Evolutionary conservation across 371 early-diverging fungal species (phyloP).

Genomic region (Choanephora cucurbitarum): DNA sequence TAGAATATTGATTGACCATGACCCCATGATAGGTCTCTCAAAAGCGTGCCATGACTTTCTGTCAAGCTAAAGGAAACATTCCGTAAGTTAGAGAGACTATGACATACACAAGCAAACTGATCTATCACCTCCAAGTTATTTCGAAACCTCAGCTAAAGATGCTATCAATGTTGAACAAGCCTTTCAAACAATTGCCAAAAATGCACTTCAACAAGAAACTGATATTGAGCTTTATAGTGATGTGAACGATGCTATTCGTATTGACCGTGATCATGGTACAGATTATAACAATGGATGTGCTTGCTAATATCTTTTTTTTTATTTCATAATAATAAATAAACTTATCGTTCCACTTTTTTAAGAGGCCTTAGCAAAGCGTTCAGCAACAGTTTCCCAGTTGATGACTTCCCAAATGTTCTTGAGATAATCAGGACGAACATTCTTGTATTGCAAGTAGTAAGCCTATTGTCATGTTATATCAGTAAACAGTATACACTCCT

Average conservation of each 20-base stretch:
- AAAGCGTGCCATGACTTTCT: conserved; percentile 95
- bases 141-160: conserved; percentile 94
- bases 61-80: conserved; percentile 91
- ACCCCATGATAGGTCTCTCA: conserved; percentile 70
- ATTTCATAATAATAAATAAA: conserved; percentile 1
- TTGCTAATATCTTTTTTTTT: conserved; percentile 25
- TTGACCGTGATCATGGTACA: conserved; percentile 29
- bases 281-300: conserved; percentile 33
- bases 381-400: conserved; percentile 95
- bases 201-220: conserved; percentile 84
- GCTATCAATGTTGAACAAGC: conserved; percentile 96
- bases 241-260: conserved; percentile 35
- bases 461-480: conserved; percentile 48
- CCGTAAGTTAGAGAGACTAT: conserved; percentile 53
- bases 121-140: conserved; percentile 22
- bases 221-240: conserved; percentile 66
- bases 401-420: conserved; percentile 95
- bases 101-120: neutral
- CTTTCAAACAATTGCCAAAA: conserved; percentile 90
- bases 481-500: neutral
- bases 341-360: conserved; percentile 11
- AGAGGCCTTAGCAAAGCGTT: conserved; percentile 72
- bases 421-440: conserved; percentile 94
- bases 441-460: conserved; percentile 98
- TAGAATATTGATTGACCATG: neutral